Evolutionary conservation across 257 asterid species (phyloP).

Genomic region (Leptodermis oblonga): DNA sequence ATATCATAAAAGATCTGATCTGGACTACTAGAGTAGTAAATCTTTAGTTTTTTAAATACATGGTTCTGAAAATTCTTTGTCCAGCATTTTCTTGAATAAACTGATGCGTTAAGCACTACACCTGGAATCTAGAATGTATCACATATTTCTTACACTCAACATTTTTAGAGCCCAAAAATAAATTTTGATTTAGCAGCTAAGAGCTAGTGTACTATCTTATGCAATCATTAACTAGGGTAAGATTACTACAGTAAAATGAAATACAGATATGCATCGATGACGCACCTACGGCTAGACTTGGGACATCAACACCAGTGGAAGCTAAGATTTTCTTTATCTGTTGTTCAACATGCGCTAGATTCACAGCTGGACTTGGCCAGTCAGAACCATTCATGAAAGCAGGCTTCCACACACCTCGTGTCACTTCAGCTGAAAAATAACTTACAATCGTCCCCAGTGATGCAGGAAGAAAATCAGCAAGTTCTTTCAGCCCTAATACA

Average conservation of each 20-base stretch:
- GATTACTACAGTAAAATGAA: background rate
- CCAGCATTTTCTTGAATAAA: background rate
- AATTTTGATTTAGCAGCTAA: background rate
- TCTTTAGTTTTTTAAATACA: background rate
- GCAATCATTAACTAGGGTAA: background rate
- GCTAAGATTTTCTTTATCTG: conserved; percentile 83
- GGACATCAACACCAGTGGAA: conserved; percentile 89
- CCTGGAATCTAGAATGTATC: background rate
- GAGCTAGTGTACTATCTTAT: background rate
- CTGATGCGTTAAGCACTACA: background rate
- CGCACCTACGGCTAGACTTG: conserved; percentile 67
- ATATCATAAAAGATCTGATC: background rate
- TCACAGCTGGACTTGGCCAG: conserved; percentile 99
- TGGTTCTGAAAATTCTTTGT: conserved; percentile 3
- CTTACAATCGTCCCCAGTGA: conserved; percentile 87
- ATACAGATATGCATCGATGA: conserved; percentile 10
- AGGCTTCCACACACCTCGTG: conserved; percentile 94
- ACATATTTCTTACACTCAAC: background rate
- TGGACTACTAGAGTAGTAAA: background rate
- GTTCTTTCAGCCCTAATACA: conserved; percentile 91
- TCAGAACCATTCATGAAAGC: conserved; percentile 98
- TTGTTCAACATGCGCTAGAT: conserved; percentile 72
- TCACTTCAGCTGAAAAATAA: conserved; percentile 94
- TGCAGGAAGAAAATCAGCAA: conserved; percentile 96
- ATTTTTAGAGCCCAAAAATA: background rate